These are phyloP conservation scores for Neofusicoccum ribis DNA, from an alignment of 2,329 filamentous ascomycete species.

Conservation along the genomic window DNA sequence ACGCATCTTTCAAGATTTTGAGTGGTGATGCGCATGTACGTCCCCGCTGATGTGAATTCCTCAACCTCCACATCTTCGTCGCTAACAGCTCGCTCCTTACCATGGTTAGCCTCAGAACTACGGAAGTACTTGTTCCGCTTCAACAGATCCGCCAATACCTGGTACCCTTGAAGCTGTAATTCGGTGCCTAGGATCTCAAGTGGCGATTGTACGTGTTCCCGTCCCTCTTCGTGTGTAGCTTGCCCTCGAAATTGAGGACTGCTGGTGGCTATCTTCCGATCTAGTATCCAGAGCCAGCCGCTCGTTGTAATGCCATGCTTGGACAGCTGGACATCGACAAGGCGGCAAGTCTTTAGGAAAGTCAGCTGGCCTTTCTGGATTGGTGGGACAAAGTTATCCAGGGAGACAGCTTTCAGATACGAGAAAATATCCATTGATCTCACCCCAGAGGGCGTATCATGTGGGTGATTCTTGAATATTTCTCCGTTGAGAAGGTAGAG, in stretches of 20 bases:
- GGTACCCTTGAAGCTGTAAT: not conserved
- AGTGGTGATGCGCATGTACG: not conserved
- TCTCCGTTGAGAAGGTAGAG: constrained; percentile 22
- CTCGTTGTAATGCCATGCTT: constrained; percentile 18
- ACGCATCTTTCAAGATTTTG: not conserved
- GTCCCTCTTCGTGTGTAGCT: no score
- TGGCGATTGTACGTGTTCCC: not conserved
- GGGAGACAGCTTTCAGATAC: constrained; percentile 15
- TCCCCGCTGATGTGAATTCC: not conserved
- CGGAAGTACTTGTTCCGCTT: not conserved
- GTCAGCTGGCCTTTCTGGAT: constrained; percentile 12
- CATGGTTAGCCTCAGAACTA: no score
- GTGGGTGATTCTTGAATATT: constrained; percentile 16
- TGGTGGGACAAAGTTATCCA: constrained; percentile 15
- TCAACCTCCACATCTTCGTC: not conserved
- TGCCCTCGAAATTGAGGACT: not conserved
- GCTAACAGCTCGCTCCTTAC: not conserved
- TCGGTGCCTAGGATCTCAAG: not conserved
- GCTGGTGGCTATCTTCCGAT: constrained; percentile 4
- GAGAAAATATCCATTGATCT: constrained; percentile 10
- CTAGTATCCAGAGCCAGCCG: constrained; percentile 21
- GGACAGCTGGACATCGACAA: constrained; percentile 16
- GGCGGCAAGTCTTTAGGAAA: constrained; percentile 23
- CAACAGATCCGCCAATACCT: not conserved
- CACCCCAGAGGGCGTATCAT: not conserved